phyloP scores from a whole-genome alignment of 2,329 filamentous ascomycete genomes.

The Aschersonia sp. region DNA sequence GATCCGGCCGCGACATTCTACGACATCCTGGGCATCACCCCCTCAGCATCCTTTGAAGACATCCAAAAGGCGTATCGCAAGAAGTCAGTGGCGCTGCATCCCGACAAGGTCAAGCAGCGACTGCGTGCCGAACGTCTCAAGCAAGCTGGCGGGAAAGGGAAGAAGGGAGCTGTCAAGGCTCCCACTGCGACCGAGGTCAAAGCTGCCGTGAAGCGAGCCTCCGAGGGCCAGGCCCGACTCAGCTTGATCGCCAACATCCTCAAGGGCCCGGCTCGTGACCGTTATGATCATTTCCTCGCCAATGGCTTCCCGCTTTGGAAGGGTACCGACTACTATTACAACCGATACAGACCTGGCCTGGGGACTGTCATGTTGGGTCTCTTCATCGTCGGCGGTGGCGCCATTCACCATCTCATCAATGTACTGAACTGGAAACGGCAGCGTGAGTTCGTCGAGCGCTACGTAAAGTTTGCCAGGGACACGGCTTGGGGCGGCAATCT shows the following conservation, averaged over 20 bases:
- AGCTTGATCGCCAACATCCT: slow-evolving; percentile 78
- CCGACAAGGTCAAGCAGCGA: slow-evolving; percentile 85
- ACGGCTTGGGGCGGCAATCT: slow-evolving; percentile 81
- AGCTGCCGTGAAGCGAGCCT: slow-evolving; percentile 64
- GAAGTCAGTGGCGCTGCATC: slow-evolving; percentile 69
- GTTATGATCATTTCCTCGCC: slow-evolving; percentile 86
- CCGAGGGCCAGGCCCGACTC: slow-evolving; percentile 70
- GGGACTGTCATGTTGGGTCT: slow-evolving; percentile 71
- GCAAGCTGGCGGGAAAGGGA: slow-evolving; percentile 29
- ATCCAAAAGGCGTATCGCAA: slow-evolving; percentile 91
- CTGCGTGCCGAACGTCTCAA: slow-evolving; percentile 57
- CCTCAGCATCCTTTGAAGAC: slow-evolving; percentile 65
- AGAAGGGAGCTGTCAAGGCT: slow-evolving; percentile 51
- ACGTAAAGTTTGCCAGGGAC: slow-evolving; percentile 77
- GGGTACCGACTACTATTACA: slow-evolving; percentile 97
- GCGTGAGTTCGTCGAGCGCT: slow-evolving; percentile 78
- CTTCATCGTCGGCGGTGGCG: slow-evolving; percentile 71
- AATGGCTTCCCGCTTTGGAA: slow-evolving; percentile 96
- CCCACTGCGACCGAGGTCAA: slow-evolving; percentile 64
- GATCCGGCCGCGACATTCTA: slow-evolving; percentile 80
- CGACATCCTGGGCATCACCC: slow-evolving; percentile 69
- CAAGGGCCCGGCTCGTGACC: slow-evolving; percentile 61
- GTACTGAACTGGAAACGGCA: slow-evolving; percentile 82
- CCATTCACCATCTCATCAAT: slow-evolving; percentile 72
- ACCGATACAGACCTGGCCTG: slow-evolving; percentile 78